phyloP scores from a whole-genome alignment of 208 protist genomes.

The Leishmania amazonensis region DNA sequence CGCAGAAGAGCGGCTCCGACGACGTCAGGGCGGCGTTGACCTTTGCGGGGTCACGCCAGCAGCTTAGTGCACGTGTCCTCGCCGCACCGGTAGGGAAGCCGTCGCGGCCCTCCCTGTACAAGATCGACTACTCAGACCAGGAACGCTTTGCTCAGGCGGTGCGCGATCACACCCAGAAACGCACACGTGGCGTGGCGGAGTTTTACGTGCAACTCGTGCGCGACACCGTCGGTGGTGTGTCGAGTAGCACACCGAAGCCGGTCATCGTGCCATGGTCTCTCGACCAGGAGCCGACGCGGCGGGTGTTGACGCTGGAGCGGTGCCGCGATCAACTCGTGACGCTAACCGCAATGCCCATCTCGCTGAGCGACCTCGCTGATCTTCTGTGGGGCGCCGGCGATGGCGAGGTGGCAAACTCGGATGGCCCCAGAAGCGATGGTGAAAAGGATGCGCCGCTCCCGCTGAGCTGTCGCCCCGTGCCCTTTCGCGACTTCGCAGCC shows the following conservation, averaged over 20 bases:
- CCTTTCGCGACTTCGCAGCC: slow-evolving; percentile 66
- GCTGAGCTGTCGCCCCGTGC: slow-evolving; percentile 35
- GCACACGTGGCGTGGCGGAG: slow-evolving; percentile 55
- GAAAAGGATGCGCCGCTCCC: background rate
- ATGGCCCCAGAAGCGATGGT: background rate
- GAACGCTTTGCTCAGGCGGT: slow-evolving; percentile 78
- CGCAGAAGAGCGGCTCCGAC: slow-evolving; percentile 16
- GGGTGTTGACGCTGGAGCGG: slow-evolving; percentile 51
- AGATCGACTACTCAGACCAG: slow-evolving; percentile 52
- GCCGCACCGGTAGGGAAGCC: slow-evolving; percentile 34
- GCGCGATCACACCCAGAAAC: slow-evolving; percentile 72
- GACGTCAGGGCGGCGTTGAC: slow-evolving; percentile 46
- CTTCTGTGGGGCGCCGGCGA: slow-evolving; percentile 56
- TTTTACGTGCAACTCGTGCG: slow-evolving; percentile 85
- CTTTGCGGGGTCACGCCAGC: slow-evolving; percentile 31
- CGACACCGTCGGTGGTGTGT: slow-evolving; percentile 45
- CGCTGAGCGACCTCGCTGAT: slow-evolving; percentile 53
- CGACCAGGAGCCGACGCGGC: slow-evolving; percentile 32
- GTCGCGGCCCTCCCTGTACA: background rate
- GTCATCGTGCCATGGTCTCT: slow-evolving; percentile 40
- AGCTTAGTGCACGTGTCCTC: slow-evolving; percentile 35
- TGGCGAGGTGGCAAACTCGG: background rate
- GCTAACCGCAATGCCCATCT: slow-evolving; percentile 61
- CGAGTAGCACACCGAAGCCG: slow-evolving; percentile 36
- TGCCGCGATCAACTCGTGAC: slow-evolving; percentile 76